Evolutionary conservation across 164 flowering plant species (phyloP).

Genomic region (grape (Vitis vinifera)): DNA sequence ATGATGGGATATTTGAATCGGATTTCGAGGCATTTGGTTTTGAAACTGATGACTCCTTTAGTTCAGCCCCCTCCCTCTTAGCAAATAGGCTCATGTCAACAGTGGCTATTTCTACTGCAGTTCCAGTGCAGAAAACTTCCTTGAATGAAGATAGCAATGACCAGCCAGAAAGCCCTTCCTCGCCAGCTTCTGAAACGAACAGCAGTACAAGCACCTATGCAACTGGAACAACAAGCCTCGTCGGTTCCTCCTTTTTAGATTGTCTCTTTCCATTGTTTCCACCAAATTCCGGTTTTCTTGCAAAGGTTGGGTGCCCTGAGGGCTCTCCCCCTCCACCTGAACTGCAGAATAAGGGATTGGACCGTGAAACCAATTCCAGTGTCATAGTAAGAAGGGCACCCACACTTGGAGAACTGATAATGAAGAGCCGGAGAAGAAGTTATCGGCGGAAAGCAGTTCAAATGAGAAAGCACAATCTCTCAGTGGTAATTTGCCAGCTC

Average conservation of each 20-base stretch:
- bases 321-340: constrained; percentile 11
- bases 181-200: constrained; percentile 42
- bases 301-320: constrained; percentile 27
- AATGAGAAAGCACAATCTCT: constrained; percentile 31
- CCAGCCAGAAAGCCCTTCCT: constrained; percentile 21
- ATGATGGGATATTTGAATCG: constrained; percentile 29
- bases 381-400: constrained; percentile 30
- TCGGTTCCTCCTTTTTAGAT: constrained; percentile 57
- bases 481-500: constrained; percentile 35
- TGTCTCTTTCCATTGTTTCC: constrained; percentile 61
- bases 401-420: constrained; percentile 83
- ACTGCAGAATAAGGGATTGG: constrained; percentile 12
- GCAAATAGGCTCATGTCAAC: constrained; percentile 40
- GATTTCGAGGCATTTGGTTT: constrained; percentile 34
- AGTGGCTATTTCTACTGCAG: constrained; percentile 28
- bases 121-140: constrained; percentile 31
- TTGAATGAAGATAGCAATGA: constrained; percentile 7
- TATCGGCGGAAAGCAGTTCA: constrained; percentile 39
- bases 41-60: constrained; percentile 33
- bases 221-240: constrained; percentile 46
- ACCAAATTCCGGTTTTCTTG: constrained; percentile 42
- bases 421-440: constrained; percentile 73
- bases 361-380: constrained; percentile 18
- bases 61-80: constrained; percentile 39
- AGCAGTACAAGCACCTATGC: constrained; percentile 50